Conservation (phyloP, 805 yeast genomes). For the Metschnikowia reukaufii region DNA sequence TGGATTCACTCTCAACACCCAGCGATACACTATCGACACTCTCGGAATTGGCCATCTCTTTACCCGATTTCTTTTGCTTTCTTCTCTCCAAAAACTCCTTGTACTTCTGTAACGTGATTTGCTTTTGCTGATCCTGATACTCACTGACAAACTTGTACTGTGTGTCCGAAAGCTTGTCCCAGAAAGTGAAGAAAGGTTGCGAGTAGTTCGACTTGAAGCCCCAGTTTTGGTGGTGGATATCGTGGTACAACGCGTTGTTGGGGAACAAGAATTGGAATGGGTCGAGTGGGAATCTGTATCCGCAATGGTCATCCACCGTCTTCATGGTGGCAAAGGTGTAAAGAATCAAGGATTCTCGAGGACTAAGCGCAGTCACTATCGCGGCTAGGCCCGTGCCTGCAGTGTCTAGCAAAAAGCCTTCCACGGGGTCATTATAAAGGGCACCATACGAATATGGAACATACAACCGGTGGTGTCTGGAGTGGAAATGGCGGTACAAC, state of each 20-base stretch:
- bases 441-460: constrained; percentile 98
- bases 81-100: constrained; percentile 47
- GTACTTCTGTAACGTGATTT: constrained; percentile 66
- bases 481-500: constrained; percentile 80
- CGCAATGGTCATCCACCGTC: constrained; percentile 98
- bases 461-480: constrained; percentile 90
- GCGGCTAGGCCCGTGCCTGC: constrained; percentile 87
- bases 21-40: constrained; percentile 1
- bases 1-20: not conserved
- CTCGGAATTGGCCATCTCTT: constrained; percentile 2
- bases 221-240: constrained; percentile 95
- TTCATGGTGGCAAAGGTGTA: constrained; percentile 90
- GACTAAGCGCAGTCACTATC: constrained; percentile 58
- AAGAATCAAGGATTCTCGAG: constrained; percentile 73
- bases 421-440: constrained; percentile 87
- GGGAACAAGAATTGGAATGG: constrained; percentile 90
- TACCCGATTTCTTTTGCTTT: constrained; percentile 11
- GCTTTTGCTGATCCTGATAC: constrained; percentile 64
- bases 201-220: constrained; percentile 92
- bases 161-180: constrained; percentile 79
- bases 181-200: constrained; percentile 93
- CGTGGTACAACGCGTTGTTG: constrained; percentile 93
- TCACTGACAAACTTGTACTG: constrained; percentile 62
- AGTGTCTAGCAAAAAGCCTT: constrained; percentile 91
- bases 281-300: constrained; percentile 91